Percentiles rank a stretch among this genome's conserved stretches.
Evolutionary conservation across 441 rosid genomes (phyloP).

Genomic region (Erodium moschatum): DNA sequence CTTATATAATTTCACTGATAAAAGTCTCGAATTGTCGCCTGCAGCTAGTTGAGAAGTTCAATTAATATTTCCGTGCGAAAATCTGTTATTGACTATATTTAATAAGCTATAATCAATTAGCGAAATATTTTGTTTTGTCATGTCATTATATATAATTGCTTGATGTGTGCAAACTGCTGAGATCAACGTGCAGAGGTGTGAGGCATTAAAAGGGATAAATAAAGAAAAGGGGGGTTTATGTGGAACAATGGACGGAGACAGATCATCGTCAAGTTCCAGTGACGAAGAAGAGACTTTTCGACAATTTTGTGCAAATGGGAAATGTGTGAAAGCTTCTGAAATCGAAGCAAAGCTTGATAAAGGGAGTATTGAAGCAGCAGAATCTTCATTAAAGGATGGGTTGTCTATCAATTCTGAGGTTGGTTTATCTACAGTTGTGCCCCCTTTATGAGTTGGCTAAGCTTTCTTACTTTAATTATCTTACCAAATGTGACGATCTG

Average conservation of each 20-base stretch:
- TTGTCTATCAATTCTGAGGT: slow-evolving; percentile 81
- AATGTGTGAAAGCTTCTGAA: slow-evolving; percentile 47
- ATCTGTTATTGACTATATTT: neutral
- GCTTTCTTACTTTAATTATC: neutral
- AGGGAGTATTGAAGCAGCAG: slow-evolving; percentile 86
- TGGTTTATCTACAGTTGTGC: neutral
- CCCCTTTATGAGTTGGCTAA: neutral
- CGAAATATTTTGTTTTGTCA: neutral
- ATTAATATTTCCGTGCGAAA: neutral
- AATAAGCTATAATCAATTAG: neutral
- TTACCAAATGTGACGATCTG: neutral
- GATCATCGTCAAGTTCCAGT: slow-evolving; percentile 15
- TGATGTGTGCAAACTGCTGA: neutral
- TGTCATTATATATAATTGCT: neutral
- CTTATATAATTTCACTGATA: neutral
- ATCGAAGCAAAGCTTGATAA: slow-evolving; percentile 85
- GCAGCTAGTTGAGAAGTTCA: neutral
- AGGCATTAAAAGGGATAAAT: too few species aligned
- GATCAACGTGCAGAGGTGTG: neutral
- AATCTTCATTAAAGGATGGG: slow-evolving; percentile 79
- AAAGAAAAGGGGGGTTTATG: neutral
- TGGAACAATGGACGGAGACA: slow-evolving; percentile 9
- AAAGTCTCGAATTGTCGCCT: neutral
- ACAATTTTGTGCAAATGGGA: slow-evolving; percentile 64
- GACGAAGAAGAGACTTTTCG: slow-evolving; percentile 28